A percentile compares a stretch with the other conserved stretches of the same genome.
These are phyloP conservation scores for Hypocreales sp. DNA, from an alignment of 2,329 filamentous ascomycete species.

Conservation along the genomic window DNA sequence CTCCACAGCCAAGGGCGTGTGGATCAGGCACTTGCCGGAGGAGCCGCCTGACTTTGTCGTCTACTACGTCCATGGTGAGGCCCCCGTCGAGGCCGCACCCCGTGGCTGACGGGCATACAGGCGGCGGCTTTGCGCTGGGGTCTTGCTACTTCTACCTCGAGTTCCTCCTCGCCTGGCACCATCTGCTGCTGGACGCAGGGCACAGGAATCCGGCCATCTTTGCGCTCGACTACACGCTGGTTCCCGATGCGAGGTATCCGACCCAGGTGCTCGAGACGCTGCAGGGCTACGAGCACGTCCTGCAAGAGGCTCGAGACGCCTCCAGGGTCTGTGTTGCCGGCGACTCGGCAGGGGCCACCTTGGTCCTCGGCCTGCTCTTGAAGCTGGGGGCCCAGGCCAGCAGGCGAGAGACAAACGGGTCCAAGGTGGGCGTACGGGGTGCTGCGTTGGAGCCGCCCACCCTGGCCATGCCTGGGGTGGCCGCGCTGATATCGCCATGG, in stretches of 20 bases:
- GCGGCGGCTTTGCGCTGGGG: conserved; percentile 73
- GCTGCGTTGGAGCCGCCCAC: conserved; percentile 6
- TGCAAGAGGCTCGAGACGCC: conserved; percentile 40
- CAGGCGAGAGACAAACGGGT: conserved; percentile 7
- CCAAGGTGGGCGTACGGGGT: conserved; percentile 4
- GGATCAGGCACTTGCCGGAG: conserved; percentile 47
- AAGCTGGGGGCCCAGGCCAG: conserved; percentile 33
- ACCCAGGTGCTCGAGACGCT: conserved; percentile 56
- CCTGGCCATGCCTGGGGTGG: conserved; percentile 30
- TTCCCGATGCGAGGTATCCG: conserved; percentile 59
- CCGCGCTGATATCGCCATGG: conserved; percentile 70
- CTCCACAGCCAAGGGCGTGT: conserved; percentile 45
- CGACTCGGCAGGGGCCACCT: conserved; percentile 64
- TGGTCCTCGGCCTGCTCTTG: conserved; percentile 59
- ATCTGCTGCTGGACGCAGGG: conserved; percentile 45
- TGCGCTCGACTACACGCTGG: conserved; percentile 65
- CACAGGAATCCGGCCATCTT: conserved; percentile 68
- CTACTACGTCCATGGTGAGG: conserved; percentile 63
- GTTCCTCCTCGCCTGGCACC: conserved; percentile 60
- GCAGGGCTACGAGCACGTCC: conserved; percentile 54
- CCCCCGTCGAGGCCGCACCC: not conserved
- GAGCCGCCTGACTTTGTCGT: conserved; percentile 58
- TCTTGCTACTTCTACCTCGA: conserved; percentile 75
- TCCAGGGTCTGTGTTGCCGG: conserved; percentile 56
- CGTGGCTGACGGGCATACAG: conserved; percentile 17